phyloP scores from a whole-genome alignment of 2,329 filamentous ascomycete species.

The Sarocladiaceae sp. region DNA sequence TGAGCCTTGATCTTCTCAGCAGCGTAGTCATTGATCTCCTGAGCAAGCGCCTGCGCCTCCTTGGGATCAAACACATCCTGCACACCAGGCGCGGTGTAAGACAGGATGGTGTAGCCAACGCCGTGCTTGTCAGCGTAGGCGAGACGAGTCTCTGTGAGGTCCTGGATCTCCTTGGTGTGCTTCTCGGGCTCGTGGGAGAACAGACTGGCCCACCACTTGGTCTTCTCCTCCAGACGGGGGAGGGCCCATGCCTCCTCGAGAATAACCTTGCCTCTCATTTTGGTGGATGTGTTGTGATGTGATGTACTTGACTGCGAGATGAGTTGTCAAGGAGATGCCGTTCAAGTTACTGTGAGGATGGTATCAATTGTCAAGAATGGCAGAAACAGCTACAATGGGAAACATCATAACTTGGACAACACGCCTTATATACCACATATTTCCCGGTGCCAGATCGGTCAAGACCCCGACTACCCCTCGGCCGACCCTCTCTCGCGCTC shows the following conservation, averaged over 20 bases:
- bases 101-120: constrained; percentile 44
- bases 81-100: constrained; percentile 44
- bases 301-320: too few relatives aligned
- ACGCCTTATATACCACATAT: constrained; percentile 3
- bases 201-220: constrained; percentile 56
- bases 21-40: constrained; percentile 38
- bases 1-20: constrained; percentile 31
- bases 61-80: constrained; percentile 39
- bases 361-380: too few relatives aligned
- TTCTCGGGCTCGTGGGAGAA: constrained; percentile 56
- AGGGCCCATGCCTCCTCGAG: constrained; percentile 60
- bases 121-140: constrained; percentile 41
- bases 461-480: neutral
- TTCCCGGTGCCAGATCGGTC: neutral
- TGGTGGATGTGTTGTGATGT: neutral
- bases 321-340: too few relatives aligned
- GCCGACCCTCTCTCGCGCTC: constrained; percentile 4
- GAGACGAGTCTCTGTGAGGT: constrained; percentile 35
- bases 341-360: too few relatives aligned
- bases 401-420: too few relatives aligned
- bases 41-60: constrained; percentile 36
- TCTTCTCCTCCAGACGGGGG: constrained; percentile 54
- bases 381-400: too few relatives aligned
- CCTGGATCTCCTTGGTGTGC: constrained; percentile 50
- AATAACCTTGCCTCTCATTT: constrained; percentile 47